phyloP scores from a whole-genome alignment of 2,329 filamentous ascomycete genomes.

The Paracoccidioides brasiliensis region DNA sequence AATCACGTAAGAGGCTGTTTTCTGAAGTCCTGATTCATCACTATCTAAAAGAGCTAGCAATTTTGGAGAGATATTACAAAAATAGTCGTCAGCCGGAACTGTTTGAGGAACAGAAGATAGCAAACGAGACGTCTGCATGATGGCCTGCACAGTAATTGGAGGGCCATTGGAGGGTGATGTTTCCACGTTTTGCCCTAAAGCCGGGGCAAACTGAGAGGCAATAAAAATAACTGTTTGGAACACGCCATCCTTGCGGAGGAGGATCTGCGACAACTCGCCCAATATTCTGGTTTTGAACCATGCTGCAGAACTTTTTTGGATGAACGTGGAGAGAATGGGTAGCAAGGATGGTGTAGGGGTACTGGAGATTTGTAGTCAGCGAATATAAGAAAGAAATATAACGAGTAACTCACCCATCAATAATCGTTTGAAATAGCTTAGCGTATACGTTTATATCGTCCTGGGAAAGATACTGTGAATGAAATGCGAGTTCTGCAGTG shows the following conservation, averaged over 20 bases:
- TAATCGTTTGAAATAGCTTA: slow-evolving; percentile 17
- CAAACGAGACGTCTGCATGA: slow-evolving; percentile 32
- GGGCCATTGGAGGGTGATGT: slow-evolving; percentile 21
- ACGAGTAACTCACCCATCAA: slow-evolving; percentile 21
- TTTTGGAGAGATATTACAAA: slow-evolving; percentile 27
- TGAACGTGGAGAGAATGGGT: slow-evolving; percentile 25
- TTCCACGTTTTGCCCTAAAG: slow-evolving; percentile 24
- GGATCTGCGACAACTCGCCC: slow-evolving; percentile 25
- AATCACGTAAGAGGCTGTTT: slow-evolving; percentile 31
- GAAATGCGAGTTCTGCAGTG: slow-evolving; percentile 26
- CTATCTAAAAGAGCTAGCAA: slow-evolving; percentile 29
- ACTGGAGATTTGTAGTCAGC: slow-evolving; percentile 11
- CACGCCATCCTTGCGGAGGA: slow-evolving; percentile 29
- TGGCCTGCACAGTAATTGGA: slow-evolving; percentile 30
- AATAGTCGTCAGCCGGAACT: slow-evolving; percentile 25
- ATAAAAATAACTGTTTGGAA: slow-evolving; percentile 31
- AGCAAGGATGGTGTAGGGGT: slow-evolving; percentile 25
- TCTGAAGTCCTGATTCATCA: slow-evolving; percentile 26
- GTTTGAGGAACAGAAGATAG: slow-evolving; percentile 30
- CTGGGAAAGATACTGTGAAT: slow-evolving; percentile 16
- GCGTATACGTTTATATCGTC: slow-evolving; percentile 13
- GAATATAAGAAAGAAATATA: background rate
- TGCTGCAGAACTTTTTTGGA: slow-evolving; percentile 22
- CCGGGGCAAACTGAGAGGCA: slow-evolving; percentile 29
- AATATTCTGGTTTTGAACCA: slow-evolving; percentile 30